A percentile compares a stretch with the other conserved stretches of the same genome.
These are phyloP conservation scores for Geosiphon pyriformis DNA, from an alignment of 192 early-diverging fungal genomes.

Conservation along the genomic window DNA sequence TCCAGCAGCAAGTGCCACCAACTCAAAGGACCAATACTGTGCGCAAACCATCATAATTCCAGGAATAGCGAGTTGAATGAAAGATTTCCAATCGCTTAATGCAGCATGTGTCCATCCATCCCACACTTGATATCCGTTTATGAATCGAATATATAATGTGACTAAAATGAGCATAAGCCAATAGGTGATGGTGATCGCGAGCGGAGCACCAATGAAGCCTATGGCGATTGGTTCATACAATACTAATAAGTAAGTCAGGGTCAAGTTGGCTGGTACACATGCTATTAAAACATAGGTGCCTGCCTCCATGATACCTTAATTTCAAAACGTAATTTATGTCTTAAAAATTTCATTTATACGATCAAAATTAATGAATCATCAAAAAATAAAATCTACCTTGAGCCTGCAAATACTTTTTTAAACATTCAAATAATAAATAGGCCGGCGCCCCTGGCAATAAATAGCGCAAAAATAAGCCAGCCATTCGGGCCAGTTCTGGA, in stretches of 20 bases:
- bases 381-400: constrained; percentile 79
- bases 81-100: constrained; percentile 50
- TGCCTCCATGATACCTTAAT: constrained; percentile 64
- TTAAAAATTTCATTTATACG: too few species aligned
- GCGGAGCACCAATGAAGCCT: constrained; percentile 81
- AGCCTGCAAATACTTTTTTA: constrained; percentile 81
- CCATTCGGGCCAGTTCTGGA: constrained; percentile 54
- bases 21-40: constrained; percentile 75
- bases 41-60: constrained; percentile 75
- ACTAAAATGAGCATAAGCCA: constrained; percentile 66
- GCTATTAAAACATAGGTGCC: constrained; percentile 69
- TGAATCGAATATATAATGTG: constrained; percentile 56
- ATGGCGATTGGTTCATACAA: constrained; percentile 59
- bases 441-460: constrained; percentile 70
- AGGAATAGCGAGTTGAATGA: constrained; percentile 67
- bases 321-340: too few species aligned
- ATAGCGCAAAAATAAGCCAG: constrained; percentile 62
- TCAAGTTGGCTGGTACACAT: constrained; percentile 65
- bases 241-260: constrained; percentile 78
- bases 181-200: constrained; percentile 72
- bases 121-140: constrained; percentile 73
- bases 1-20: constrained; percentile 74
- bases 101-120: constrained; percentile 78
- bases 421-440: constrained; percentile 74
- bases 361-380: too few species aligned